phyloP scores from a whole-genome alignment of 2,329 filamentous ascomycete genomes.

The Fusarium stilboides region DNA sequence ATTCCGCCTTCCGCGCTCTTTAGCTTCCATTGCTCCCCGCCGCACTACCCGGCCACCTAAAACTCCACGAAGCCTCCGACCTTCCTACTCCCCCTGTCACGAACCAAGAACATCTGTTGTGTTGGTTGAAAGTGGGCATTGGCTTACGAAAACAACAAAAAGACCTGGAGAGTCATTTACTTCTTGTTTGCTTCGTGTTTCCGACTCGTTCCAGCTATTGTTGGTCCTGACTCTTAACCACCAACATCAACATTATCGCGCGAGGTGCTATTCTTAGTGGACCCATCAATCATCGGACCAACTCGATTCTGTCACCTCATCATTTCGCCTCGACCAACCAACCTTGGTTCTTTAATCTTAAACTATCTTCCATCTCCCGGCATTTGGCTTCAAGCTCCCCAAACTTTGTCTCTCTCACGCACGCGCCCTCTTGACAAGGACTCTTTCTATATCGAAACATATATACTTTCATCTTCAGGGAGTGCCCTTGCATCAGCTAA shows the following conservation, averaged over 20 bases:
- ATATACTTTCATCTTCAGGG: slow-evolving; percentile 5
- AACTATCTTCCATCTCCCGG: slow-evolving; percentile 8
- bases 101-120: slow-evolving; percentile 10
- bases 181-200: neutral
- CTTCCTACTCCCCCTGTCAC: slow-evolving; percentile 17
- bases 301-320: slow-evolving; percentile 30
- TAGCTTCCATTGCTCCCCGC: slow-evolving; percentile 29
- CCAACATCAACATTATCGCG: slow-evolving; percentile 11
- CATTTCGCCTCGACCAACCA: slow-evolving; percentile 37
- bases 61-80: slow-evolving; percentile 17
- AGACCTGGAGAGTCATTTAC: neutral
- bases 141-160: no score
- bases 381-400: slow-evolving; percentile 12
- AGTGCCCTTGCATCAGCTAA: slow-evolving; percentile 30
- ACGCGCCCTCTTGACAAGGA: neutral
- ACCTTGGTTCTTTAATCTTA: slow-evolving; percentile 27
- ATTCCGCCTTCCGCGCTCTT: slow-evolving; percentile 40
- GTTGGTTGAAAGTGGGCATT: slow-evolving; percentile 25
- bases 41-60: slow-evolving; percentile 29
- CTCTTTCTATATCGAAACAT: neutral
- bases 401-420: slow-evolving; percentile 20
- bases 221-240: slow-evolving; percentile 21
- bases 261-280: slow-evolving; percentile 39
- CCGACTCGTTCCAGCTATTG: slow-evolving; percentile 4
- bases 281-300: slow-evolving; percentile 29